Percentiles rank a stretch among this genome's conserved stretches.
Evolutionary conservation across 2,329 filamentous ascomycete genomes (phyloP).

Genomic region (Colletotrichum camelliae): DNA sequence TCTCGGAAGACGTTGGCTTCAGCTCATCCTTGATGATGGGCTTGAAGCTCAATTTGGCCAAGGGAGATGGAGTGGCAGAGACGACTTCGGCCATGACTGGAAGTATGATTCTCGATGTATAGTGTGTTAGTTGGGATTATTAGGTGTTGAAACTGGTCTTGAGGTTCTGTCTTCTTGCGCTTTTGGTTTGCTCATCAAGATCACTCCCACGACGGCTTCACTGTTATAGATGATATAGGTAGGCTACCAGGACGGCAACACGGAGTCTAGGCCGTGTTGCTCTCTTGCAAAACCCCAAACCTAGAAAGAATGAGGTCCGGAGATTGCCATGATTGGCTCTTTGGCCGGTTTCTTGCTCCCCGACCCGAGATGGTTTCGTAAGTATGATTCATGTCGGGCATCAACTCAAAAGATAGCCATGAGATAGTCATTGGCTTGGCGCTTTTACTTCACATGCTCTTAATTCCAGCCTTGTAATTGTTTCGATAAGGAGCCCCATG

Average conservation of each 20-base stretch:
- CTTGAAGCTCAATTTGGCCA: neutral
- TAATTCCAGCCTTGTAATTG: neutral
- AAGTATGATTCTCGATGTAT: neutral
- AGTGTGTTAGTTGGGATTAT: neutral
- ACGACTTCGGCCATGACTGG: neutral
- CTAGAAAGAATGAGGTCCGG: neutral
- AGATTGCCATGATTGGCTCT: neutral
- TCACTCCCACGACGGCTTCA: neutral
- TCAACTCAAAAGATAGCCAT: neutral
- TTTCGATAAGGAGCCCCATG: neutral
- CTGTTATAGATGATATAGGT: neutral
- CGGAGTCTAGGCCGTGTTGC: neutral
- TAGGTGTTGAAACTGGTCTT: neutral
- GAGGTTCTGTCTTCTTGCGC: neutral
- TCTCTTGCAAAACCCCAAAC: neutral
- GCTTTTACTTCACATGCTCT: neutral
- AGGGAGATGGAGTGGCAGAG: neutral
- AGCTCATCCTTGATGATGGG: neutral
- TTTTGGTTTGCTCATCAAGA: no score
- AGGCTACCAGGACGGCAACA: neutral
- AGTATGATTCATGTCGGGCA: neutral
- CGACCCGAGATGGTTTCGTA: neutral
- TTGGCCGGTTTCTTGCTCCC: neutral
- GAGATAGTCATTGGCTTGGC: neutral
- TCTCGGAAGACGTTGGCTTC: neutral